phyloP scores from a whole-genome alignment of 176 grass and related monocot species.

The Triticum timopheevii region DNA sequence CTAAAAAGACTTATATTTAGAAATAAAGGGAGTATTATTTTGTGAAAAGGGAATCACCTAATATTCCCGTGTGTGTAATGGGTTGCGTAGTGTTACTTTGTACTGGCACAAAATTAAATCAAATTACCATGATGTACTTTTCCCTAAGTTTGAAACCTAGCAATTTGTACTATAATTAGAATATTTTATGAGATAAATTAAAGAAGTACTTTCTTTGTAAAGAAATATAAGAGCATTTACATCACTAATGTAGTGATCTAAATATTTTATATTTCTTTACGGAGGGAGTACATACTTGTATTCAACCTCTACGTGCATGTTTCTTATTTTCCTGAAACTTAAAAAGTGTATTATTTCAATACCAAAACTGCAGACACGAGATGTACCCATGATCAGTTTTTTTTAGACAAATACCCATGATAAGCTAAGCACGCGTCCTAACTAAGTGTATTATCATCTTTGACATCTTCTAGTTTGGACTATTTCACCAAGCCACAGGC shows the following conservation, averaged over 20 bases:
- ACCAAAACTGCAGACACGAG: not conserved
- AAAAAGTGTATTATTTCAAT: not conserved
- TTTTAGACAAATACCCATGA: no score
- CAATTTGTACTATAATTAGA: not conserved
- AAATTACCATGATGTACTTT: not conserved
- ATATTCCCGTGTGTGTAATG: no score
- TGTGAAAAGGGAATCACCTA: no score
- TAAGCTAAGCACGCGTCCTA: not conserved
- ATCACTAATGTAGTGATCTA: no score
- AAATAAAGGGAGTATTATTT: no score
- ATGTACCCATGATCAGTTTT: not conserved
- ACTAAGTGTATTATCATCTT: not conserved
- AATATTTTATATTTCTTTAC: no score
- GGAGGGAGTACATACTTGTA: not conserved
- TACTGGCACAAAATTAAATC: not conserved
- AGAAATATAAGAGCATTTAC: no score
- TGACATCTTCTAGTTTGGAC: not conserved
- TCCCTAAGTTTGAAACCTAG: not conserved
- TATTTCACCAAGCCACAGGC: not conserved
- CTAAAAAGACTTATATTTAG: no score
- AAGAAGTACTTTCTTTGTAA: not conserved
- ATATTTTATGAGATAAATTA: not conserved
- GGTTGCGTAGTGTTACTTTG: not conserved
- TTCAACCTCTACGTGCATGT: not conserved
- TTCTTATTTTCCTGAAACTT: not conserved